These are phyloP conservation scores for Schizothecium vesticola DNA, from an alignment of 495 filamentous ascomycete genomes.

Conservation along the genomic window DNA sequence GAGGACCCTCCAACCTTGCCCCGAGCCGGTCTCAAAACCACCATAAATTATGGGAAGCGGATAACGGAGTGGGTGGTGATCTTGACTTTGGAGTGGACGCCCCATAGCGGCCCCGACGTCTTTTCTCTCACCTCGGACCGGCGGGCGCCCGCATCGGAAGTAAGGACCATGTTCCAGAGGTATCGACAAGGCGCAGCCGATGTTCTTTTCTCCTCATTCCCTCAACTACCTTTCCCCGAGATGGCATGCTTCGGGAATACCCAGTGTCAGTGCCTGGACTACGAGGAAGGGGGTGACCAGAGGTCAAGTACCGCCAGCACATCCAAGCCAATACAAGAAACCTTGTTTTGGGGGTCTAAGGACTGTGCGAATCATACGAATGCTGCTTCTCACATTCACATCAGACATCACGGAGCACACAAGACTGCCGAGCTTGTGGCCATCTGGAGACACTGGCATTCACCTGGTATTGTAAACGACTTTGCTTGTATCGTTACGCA, in stretches of 20 bases:
- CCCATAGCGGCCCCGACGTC: conserved; percentile 15
- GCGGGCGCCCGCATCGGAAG: conserved; percentile 13
- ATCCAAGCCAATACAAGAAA: conserved; percentile 4
- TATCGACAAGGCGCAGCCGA: conserved; percentile 17
- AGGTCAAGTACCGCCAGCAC: conserved; percentile 1
- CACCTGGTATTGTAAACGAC: neutral
- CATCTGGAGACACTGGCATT: conserved; percentile 8
- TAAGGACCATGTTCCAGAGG: conserved; percentile 17
- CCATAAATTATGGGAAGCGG: neutral
- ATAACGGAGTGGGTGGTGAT: conserved; percentile 1
- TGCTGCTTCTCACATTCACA: neutral
- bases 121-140: conserved; percentile 11
- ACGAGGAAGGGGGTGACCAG: conserved; percentile 10
- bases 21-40: conserved; percentile 14
- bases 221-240: conserved; percentile 13
- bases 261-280: conserved; percentile 15
- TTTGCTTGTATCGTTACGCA: conserved; percentile 5
- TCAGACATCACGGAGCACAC: neutral
- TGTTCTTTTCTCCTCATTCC: conserved; percentile 10
- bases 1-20: conserved; percentile 15
- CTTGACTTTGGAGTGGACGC: conserved; percentile 16
- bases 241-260: conserved; percentile 16
- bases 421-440: conserved; percentile 1
- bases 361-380: neutral
- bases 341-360: conserved; percentile 4